These are phyloP conservation scores for Alopecurus myosuroides DNA, from an alignment of 176 grass and related monocot species.

Conservation along the genomic window DNA sequence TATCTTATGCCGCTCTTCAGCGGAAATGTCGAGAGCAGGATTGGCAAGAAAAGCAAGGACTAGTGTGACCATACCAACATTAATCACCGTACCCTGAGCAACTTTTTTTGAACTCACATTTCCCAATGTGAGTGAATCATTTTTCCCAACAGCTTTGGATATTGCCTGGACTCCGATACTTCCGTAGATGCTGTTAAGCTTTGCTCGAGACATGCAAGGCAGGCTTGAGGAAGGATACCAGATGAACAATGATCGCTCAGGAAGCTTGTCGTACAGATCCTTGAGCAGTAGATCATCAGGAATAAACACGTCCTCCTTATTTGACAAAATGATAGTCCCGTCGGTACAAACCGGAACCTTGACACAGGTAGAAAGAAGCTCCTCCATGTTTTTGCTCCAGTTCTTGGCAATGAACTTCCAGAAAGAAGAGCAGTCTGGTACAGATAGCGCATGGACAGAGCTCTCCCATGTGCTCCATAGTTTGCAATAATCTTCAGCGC, in stretches of 20 bases:
- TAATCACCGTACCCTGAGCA: conserved; percentile 7
- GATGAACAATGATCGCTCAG: conserved; percentile 37
- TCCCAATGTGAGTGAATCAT: conserved; percentile 14
- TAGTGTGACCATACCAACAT: conserved; percentile 32
- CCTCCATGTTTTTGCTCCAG: conserved; percentile 21
- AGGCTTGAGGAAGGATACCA: conserved; percentile 46
- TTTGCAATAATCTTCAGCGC: conserved; percentile 34
- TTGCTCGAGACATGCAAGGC: conserved; percentile 24
- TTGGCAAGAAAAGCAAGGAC: conserved; percentile 44
- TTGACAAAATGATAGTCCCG: conserved; percentile 24
- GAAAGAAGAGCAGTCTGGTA: conserved; percentile 48
- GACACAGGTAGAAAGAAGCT: conserved; percentile 27
- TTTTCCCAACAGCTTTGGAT: conserved; percentile 41
- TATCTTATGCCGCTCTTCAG: conserved; percentile 31
- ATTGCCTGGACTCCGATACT: conserved; percentile 46
- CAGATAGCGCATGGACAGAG: neutral
- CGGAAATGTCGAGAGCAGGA: conserved; percentile 32
- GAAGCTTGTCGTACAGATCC: conserved; percentile 42
- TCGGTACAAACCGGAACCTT: conserved; percentile 41
- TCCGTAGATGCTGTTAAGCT: conserved; percentile 47
- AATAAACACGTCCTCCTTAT: conserved; percentile 53
- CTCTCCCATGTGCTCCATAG: conserved; percentile 61
- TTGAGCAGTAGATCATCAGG: conserved; percentile 56
- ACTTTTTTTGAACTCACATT: neutral
- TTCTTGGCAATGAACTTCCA: conserved; percentile 50